Base-by-base conservation (phyloP, 2,329 filamentous ascomycete species). In the Aureobasidium sp. region DNA sequence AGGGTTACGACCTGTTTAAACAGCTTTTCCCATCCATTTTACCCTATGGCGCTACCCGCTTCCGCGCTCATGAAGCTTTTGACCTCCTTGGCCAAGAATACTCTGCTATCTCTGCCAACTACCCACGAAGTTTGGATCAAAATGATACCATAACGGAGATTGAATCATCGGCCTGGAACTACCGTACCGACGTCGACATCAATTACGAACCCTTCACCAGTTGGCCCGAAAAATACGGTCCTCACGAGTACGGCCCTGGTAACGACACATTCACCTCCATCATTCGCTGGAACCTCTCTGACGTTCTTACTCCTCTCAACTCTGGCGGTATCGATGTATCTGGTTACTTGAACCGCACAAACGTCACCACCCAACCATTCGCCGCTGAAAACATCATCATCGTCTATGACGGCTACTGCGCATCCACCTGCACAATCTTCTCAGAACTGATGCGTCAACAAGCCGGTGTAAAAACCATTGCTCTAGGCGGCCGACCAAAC, bases 1-100 rank as follows among this genome's bases (percentile, higher is more conserved):
- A 86, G 20, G 88, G 86, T 23, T 89, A 88, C 69, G 88, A 90
- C 71, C 80, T 91, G 31, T 90, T 90, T 78, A 85, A 86, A 62
- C 76, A 84, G 73, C 78, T 89, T 0, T 86, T 87, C 77, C 87
- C 87, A 0, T 75, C 80, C 18, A 77, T 83, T 11, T 75, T 81
- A 4, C 81, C 82, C 4, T 87, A 85, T 65, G 84, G 83, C 7
- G 82, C 80, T 4, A 81, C 81, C 66, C 84, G 87, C 31, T 80
- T 87, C 73, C 80, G 86, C 18, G 81, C 85, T 3, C 78, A 83
- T 48, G 82, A 86, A 64, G 69, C 69, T 23, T 78, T 85, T 27
- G 74, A 82, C 51, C 69, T 82, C 23, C 74, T 88, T 16, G 75
- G 82, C 68, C 63, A 81, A 67, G 72, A 81, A 53, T 76, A 76